Evolutionary conservation across 1,139 yeast species (phyloP).

Genomic region (Yamadazyma dushanensis): DNA sequence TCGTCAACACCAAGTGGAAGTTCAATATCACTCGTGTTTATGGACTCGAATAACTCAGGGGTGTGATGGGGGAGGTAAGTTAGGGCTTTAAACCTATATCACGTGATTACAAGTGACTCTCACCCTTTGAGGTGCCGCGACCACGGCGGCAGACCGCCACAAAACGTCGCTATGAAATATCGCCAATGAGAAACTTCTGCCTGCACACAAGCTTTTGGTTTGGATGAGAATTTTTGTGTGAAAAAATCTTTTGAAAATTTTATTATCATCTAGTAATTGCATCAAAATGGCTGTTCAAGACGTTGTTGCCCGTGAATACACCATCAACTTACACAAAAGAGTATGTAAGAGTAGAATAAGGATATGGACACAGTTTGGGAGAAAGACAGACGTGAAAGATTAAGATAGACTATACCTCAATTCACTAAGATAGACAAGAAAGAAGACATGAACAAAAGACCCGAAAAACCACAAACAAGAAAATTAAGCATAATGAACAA

Average conservation of each 20-base stretch:
- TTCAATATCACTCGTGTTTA: constrained; percentile 24
- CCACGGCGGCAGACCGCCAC: too few species aligned
- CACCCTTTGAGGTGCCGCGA: too few species aligned
- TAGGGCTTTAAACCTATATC: not conserved
- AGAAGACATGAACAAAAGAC: too few species aligned
- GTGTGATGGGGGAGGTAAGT: too few species aligned
- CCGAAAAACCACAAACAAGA: too few species aligned
- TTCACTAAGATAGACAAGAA: not conserved
- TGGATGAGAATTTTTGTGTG: constrained; percentile 3
- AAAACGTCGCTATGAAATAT: too few species aligned
- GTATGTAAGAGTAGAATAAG: constrained; percentile 52
- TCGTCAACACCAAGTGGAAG: constrained; percentile 16
- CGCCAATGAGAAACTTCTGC: too few species aligned
- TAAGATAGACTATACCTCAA: not conserved
- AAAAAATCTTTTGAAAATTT: constrained; percentile 9
- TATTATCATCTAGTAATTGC: constrained; percentile 8
- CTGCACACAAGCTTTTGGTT: constrained; percentile 9
- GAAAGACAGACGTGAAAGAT: not conserved
- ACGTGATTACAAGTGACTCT: too few species aligned
- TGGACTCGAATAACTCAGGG: constrained; percentile 25
- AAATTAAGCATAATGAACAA: too few species aligned
- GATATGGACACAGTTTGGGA: too few species aligned
- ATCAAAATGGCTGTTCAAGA: constrained; percentile 86
- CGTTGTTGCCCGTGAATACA: constrained; percentile 99
- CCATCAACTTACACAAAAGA: constrained; percentile 99